Conservation (phyloP, 1,139 yeast genomes). For the Saccharomyces hybrid region DNA sequence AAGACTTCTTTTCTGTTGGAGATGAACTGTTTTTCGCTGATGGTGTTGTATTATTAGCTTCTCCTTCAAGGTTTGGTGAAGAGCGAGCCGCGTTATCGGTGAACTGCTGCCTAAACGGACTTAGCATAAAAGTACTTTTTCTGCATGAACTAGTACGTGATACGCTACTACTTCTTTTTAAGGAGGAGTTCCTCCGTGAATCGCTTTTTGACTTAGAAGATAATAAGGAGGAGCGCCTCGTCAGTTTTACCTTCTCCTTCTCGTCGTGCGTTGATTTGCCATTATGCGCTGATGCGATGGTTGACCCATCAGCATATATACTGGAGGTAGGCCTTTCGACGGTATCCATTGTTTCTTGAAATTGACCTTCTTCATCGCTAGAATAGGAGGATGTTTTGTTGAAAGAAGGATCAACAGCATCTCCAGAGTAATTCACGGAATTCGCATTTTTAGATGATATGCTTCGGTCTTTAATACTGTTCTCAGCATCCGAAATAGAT, state of each 20-base stretch:
- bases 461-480: not conserved
- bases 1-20: not conserved
- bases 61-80: conserved; percentile 12
- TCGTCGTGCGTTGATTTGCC: not conserved
- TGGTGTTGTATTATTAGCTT: conserved; percentile 7
- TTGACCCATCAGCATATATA: too few relatives aligned
- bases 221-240: not conserved
- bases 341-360: too few relatives aligned
- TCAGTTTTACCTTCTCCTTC: not conserved
- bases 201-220: not conserved
- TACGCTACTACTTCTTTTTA: conserved; percentile 1
- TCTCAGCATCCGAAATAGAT: not conserved
- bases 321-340: conserved; percentile 8
- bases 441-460: not conserved
- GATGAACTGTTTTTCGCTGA: not conserved
- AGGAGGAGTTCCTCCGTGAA: not conserved
- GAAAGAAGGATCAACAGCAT: not conserved
- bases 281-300: not conserved
- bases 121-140: conserved; percentile 16
- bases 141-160: not conserved
- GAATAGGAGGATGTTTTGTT: not conserved
- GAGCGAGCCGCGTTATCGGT: conserved; percentile 15
- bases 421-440: not conserved
- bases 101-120: conserved; percentile 25
- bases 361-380: conserved; percentile 2